These are phyloP conservation scores for Cephalotrichum gorgonifer DNA, from an alignment of 2,329 filamentous ascomycete species.

Conservation along the genomic window DNA sequence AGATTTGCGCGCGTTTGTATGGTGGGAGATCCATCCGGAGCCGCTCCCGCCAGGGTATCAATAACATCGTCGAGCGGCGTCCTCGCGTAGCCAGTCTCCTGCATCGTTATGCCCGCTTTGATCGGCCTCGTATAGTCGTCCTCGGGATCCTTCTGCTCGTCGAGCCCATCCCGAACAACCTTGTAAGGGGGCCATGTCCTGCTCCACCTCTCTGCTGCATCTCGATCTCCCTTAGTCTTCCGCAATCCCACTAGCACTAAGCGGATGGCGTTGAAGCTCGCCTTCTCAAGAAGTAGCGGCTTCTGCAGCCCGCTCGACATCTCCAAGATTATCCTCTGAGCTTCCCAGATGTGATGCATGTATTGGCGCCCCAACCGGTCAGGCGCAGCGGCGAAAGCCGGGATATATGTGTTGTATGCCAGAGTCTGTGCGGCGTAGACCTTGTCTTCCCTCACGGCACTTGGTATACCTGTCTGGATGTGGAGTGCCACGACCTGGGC, in stretches of 20 bases:
- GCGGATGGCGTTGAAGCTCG: constrained; percentile 44
- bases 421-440: constrained; percentile 16
- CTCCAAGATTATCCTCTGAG: constrained; percentile 41
- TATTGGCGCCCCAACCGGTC: constrained; percentile 20
- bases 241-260: constrained; percentile 40
- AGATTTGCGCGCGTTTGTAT: constrained; percentile 35
- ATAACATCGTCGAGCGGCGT: constrained; percentile 35
- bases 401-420: constrained; percentile 24
- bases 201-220: constrained; percentile 34
- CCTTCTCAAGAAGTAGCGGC: constrained; percentile 37
- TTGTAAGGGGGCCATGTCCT: constrained; percentile 53
- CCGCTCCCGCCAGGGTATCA: constrained; percentile 41
- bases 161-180: constrained; percentile 45
- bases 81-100: constrained; percentile 44
- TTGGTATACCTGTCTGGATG: constrained; percentile 14
- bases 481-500: constrained; percentile 18
- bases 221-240: constrained; percentile 40
- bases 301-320: constrained; percentile 37
- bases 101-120: constrained; percentile 41
- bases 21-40: constrained; percentile 39
- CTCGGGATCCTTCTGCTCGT: constrained; percentile 39
- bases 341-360: constrained; percentile 43
- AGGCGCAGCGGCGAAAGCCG: constrained; percentile 20
- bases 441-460: constrained; percentile 5
- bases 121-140: constrained; percentile 44